These are phyloP conservation scores for Cnidoscolus chayamansa DNA, from an alignment of 441 rosid species.

Conservation along the genomic window DNA sequence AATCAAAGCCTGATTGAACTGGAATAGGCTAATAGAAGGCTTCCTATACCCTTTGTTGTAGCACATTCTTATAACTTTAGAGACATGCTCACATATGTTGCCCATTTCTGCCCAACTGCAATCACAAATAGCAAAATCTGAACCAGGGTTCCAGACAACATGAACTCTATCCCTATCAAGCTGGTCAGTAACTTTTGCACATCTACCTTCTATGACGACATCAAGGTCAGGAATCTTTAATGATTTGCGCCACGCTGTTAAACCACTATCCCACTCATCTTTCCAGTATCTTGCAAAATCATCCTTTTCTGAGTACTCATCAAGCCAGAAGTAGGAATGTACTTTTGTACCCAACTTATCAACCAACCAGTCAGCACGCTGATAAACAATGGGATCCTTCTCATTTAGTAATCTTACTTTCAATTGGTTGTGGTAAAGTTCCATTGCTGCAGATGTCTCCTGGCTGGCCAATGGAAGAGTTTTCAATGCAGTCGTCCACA, in stretches of 20 bases:
- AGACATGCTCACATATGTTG: constrained; percentile 68
- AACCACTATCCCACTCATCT: constrained; percentile 86
- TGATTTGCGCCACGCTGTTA: constrained; percentile 78
- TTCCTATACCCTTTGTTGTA: constrained; percentile 34
- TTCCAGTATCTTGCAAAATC: constrained; percentile 71
- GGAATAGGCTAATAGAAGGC: constrained; percentile 52
- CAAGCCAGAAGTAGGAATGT: constrained; percentile 94
- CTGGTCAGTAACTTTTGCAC: constrained; percentile 59
- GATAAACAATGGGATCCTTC: constrained; percentile 54
- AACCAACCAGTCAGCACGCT: constrained; percentile 88
- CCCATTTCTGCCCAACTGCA: constrained; percentile 83
- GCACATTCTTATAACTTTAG: constrained; percentile 48
- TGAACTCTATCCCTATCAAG: constrained; percentile 44
- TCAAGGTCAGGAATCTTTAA: constrained; percentile 61
- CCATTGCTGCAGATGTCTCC: constrained; percentile 86
- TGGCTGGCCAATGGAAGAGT: constrained; percentile 75
- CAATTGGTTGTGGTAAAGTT: constrained; percentile 79
- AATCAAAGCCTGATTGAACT: constrained; percentile 57
- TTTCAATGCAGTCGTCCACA: constrained; percentile 55
- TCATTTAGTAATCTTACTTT: constrained; percentile 71
- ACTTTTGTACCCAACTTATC: constrained; percentile 85
- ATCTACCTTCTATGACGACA: constrained; percentile 48
- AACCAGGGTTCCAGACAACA: constrained; percentile 73
- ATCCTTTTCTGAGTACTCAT: constrained; percentile 76
- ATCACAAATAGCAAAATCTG: constrained; percentile 67